Percentiles rank a stretch among this genome's conserved stretches.
Evolutionary conservation across 2,329 filamentous ascomycete genomes (phyloP).

Genomic region (Furcasterigmium sp.): DNA sequence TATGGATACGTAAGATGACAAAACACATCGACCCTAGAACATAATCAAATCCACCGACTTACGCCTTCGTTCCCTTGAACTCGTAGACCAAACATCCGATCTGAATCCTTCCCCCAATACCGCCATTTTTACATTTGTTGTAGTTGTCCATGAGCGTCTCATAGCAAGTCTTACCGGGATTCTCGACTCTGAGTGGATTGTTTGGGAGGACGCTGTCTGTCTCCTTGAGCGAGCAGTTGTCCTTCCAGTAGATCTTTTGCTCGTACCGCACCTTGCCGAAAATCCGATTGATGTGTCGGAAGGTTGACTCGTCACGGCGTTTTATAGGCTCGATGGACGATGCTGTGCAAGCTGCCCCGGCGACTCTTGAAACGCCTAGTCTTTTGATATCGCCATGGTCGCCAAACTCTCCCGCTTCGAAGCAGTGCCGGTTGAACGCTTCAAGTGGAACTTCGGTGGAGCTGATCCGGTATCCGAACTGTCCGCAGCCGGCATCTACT

Average conservation of each 20-base stretch:
- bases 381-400: neutral
- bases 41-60: too few relatives aligned
- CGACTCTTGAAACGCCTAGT: neutral
- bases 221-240: neutral
- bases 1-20: too few relatives aligned
- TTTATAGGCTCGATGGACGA: neutral
- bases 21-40: too few relatives aligned
- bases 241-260: neutral
- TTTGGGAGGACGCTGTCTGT: neutral
- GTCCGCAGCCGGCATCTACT: neutral
- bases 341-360: neutral
- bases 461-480: neutral
- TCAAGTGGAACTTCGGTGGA: neutral
- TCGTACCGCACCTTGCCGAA: neutral
- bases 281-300: neutral
- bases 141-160: neutral
- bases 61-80: neutral
- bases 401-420: neutral
- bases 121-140: neutral
- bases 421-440: neutral
- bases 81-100: neutral
- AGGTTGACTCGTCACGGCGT: neutral
- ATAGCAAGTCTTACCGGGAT: neutral
- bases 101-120: neutral
- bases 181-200: neutral